These are phyloP conservation scores for Limnomonas spitsbergensis DNA, from an alignment of 139 green algal species.

Conservation along the genomic window DNA sequence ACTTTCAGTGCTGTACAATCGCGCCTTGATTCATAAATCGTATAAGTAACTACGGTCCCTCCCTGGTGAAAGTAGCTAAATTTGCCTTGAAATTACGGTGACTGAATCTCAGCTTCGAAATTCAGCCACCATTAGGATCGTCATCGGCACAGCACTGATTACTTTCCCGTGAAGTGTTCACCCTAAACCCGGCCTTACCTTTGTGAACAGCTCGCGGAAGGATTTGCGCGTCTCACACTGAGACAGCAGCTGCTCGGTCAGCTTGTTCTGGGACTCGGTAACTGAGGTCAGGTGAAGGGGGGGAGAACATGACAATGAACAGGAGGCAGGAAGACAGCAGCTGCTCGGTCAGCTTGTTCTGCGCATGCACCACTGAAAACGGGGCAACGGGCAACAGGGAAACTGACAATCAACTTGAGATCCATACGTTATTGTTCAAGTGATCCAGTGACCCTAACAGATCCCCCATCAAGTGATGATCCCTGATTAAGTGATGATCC, in stretches of 20 bases:
- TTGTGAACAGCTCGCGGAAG: constrained; percentile 66
- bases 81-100: too few relatives aligned
- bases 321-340: constrained; percentile 52
- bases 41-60: too few relatives aligned
- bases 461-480: too few relatives aligned
- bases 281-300: constrained; percentile 42
- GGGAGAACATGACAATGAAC: not conserved
- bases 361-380: constrained; percentile 68
- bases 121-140: too few relatives aligned
- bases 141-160: not conserved
- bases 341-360: constrained; percentile 75
- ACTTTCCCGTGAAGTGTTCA: not conserved
- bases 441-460: too few relatives aligned
- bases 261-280: constrained; percentile 76
- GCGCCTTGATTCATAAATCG: too few relatives aligned
- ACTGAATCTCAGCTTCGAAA: too few relatives aligned
- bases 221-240: constrained; percentile 58
- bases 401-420: not conserved
- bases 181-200: constrained; percentile 25
- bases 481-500: too few relatives aligned
- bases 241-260: constrained; percentile 70
- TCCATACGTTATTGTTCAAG: too few relatives aligned
- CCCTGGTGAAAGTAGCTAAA: too few relatives aligned
- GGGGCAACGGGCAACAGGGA: not conserved
- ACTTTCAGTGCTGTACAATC: too few relatives aligned